Percentiles rank a stretch among this genome's conserved stretches.
Evolutionary conservation across 257 asterid species (phyloP).

Genomic region (Craterostigma plantagineum): DNA sequence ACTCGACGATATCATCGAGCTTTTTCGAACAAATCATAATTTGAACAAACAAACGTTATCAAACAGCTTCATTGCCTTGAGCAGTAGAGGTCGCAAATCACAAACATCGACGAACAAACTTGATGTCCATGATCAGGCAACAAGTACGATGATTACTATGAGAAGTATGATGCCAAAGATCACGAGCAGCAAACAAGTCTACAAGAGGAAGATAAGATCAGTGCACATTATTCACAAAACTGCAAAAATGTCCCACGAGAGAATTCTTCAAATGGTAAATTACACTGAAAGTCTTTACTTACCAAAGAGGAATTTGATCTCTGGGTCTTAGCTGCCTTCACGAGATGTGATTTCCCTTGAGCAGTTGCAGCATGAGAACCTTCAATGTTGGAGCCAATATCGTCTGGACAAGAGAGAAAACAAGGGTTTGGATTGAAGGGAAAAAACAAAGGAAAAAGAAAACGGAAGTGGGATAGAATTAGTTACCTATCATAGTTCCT

Average conservation of each 20-base stretch:
- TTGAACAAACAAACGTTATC: too few species aligned
- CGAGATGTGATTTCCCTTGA: conserved; percentile 74
- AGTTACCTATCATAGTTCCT: conserved; percentile 6
- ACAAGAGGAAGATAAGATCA: conserved; percentile 13
- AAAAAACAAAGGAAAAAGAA: too few species aligned
- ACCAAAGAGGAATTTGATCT: conserved; percentile 85
- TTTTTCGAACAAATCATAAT: too few species aligned
- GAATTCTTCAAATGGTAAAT: too few species aligned
- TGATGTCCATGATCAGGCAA: conserved; percentile 19
- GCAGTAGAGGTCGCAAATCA: too few species aligned
- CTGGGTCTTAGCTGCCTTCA: conserved; percentile 81
- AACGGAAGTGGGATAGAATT: neutral
- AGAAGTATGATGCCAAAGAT: conserved; percentile 71
- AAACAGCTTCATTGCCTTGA: too few species aligned
- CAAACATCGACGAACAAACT: neutral
- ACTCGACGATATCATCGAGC: too few species aligned
- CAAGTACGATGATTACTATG: conserved; percentile 65
- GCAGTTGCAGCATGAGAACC: conserved; percentile 81
- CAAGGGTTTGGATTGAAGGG: too few species aligned
- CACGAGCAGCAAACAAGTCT: conserved; percentile 82
- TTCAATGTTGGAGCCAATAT: conserved; percentile 74
- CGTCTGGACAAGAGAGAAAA: conserved; percentile 25
- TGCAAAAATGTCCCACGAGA: neutral
- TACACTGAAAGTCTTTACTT: conserved; percentile 1
- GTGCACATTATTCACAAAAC: neutral